phyloP scores from a whole-genome alignment of 257 asterid genomes.

The Capsicum chinense region DNA sequence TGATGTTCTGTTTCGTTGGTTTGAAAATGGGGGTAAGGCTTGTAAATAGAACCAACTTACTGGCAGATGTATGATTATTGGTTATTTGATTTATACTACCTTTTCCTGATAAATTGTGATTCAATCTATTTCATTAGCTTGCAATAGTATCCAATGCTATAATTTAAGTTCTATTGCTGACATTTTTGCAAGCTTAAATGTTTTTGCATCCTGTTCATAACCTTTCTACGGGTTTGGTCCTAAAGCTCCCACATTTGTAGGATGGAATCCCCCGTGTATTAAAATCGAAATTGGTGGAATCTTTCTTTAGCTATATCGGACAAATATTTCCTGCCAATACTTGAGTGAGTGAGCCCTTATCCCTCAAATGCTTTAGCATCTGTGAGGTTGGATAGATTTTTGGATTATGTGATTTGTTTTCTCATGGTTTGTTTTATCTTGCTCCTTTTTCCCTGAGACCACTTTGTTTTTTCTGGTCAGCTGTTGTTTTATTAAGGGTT shows the following conservation, averaged over 20 bases:
- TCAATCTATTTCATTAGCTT: neutral
- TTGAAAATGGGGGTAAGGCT: neutral
- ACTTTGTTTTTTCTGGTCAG: conserved; percentile 56
- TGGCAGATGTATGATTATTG: neutral
- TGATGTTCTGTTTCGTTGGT: neutral
- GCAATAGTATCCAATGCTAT: neutral
- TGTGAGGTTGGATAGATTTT: conserved; percentile 48
- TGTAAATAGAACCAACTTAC: neutral
- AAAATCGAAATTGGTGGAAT: conserved; percentile 10
- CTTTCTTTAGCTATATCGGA: conserved; percentile 25
- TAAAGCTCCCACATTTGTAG: neutral
- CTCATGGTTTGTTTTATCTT: conserved; percentile 59
- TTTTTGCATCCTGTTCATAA: neutral
- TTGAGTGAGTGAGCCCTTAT: conserved; percentile 24
- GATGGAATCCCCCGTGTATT: conserved; percentile 12
- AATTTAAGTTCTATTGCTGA: neutral
- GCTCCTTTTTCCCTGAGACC: conserved; percentile 58
- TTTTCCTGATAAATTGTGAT: conserved; percentile 13
- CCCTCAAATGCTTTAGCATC: conserved; percentile 43
- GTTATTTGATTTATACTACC: neutral
- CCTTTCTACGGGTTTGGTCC: neutral
- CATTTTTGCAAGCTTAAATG: neutral
- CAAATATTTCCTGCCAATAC: conserved; percentile 12
- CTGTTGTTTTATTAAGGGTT: conserved; percentile 30
- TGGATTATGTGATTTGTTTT: conserved; percentile 58